Conservation (phyloP, 352 stramenopile genomes). For the Thalassiosira mediterranea region DNA sequence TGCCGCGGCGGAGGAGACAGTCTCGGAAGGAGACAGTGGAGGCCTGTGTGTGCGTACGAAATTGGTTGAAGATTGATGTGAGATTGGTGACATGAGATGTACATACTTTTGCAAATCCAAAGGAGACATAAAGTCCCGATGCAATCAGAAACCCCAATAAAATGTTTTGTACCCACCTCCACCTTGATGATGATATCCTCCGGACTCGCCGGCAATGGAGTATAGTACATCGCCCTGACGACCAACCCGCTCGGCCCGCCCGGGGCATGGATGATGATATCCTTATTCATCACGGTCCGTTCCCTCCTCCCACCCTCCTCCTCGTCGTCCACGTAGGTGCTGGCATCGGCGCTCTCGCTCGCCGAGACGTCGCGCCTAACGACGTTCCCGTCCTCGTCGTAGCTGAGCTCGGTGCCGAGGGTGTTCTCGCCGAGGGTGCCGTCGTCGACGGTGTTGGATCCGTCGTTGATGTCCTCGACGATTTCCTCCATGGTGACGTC, state of each 20-base stretch:
- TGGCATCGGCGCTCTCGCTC: not conserved
- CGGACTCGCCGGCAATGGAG: conserved; percentile 15
- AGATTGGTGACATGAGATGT: not conserved
- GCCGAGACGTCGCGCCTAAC: not conserved
- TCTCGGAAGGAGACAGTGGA: conserved; percentile 69
- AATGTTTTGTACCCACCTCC: conserved; percentile 43
- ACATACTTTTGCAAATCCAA: not conserved
- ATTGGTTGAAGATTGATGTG: not conserved
- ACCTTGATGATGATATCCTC: conserved; percentile 56
- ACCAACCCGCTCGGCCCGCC: conserved; percentile 6
- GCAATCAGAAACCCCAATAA: not conserved
- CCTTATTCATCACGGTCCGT: conserved; percentile 29
- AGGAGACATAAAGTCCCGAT: not conserved
- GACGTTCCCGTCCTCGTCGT: not conserved
- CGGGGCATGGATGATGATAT: conserved; percentile 23
- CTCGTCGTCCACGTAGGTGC: not conserved
- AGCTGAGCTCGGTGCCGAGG: not conserved
- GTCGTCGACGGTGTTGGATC: not conserved
- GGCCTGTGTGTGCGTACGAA: conserved; percentile 37
- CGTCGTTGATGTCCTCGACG: conserved; percentile 5
- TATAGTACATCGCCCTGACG: conserved; percentile 10
- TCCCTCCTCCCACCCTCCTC: conserved; percentile 6
- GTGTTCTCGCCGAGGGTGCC: not conserved
- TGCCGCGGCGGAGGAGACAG: conserved; percentile 56
- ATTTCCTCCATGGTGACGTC: not conserved